Conservation (phyloP, 176 grass and related monocot species). For the Musa schizocarpa region DNA sequence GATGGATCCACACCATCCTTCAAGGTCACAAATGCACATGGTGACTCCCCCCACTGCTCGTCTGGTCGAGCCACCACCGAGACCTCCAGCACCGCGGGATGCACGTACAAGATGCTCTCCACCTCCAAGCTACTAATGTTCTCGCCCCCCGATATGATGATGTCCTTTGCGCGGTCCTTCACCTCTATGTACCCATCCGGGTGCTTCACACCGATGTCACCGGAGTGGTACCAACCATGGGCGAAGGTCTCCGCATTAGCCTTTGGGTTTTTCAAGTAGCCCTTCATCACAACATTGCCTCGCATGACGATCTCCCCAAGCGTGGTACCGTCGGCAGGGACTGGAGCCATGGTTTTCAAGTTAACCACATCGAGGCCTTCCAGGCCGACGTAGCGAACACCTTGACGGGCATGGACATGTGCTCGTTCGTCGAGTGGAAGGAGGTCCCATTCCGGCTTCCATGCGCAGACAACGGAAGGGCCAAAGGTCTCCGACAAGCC, state of each 20-base stretch:
- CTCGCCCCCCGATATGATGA: conserved; percentile 94
- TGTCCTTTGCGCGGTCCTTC: conserved; percentile 89
- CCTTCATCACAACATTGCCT: conserved; percentile 90
- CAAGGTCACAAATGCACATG: conserved; percentile 66
- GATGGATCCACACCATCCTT: conserved; percentile 39
- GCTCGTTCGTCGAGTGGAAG: conserved; percentile 60
- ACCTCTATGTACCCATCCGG: conserved; percentile 77
- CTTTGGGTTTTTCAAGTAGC: conserved; percentile 84
- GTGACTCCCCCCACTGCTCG: conserved; percentile 86
- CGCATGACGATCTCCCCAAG: conserved; percentile 77
- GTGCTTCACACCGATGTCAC: conserved; percentile 88
- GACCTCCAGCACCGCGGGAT: conserved; percentile 60
- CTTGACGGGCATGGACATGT: conserved; percentile 63
- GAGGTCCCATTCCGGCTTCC: conserved; percentile 77
- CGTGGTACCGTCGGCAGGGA: conserved; percentile 60
- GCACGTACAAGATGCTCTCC: conserved; percentile 57
- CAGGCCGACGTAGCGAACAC: conserved; percentile 62
- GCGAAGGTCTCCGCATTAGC: conserved; percentile 69
- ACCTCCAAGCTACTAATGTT: conserved; percentile 98
- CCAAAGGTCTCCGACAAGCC: conserved; percentile 84
- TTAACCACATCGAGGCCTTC: conserved; percentile 68
- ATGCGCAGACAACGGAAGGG: conserved; percentile 53
- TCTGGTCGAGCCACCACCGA: conserved; percentile 75
- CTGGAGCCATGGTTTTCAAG: conserved; percentile 64
- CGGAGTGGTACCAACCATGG: conserved; percentile 81